Percentiles rank a stretch among this genome's conserved stretches.
Evolutionary conservation across 202 grass and related monocot species (phyloP).

Genomic region (Brachypodium distachyon): DNA sequence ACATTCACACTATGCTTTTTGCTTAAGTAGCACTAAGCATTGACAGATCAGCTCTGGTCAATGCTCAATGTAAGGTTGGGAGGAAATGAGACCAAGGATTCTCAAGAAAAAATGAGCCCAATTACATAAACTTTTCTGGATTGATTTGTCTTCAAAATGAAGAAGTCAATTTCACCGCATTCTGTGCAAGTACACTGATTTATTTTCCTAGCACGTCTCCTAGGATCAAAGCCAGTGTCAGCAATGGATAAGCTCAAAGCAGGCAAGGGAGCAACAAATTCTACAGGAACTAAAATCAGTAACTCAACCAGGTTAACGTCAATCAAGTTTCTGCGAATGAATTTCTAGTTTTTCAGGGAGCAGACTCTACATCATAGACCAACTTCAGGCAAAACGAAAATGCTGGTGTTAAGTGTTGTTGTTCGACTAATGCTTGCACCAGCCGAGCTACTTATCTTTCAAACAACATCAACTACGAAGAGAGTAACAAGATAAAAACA

Average conservation of each 20-base stretch:
- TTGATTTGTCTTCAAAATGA: neutral
- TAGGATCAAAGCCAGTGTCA: neutral
- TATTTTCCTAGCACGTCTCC: neutral
- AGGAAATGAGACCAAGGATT: neutral
- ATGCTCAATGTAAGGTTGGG: neutral
- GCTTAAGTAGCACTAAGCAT: neutral
- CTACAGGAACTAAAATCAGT: neutral
- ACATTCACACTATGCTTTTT: neutral
- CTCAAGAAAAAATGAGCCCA: neutral
- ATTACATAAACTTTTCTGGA: neutral
- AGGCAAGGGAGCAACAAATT: neutral
- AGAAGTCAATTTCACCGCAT: neutral
- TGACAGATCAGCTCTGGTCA: neutral
- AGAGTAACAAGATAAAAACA: neutral
- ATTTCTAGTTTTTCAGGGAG: neutral
- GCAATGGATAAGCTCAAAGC: neutral
- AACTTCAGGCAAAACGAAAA: neutral
- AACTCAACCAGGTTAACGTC: neutral
- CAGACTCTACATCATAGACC: neutral
- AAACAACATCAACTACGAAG: neutral
- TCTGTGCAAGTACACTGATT: neutral
- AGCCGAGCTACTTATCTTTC: neutral
- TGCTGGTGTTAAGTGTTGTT: neutral
- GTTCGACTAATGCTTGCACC: neutral
- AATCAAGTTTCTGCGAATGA: neutral